These are phyloP conservation scores for Bacterosira constricta DNA, from an alignment of 108 stramenopile species.

Conservation along the genomic window DNA sequence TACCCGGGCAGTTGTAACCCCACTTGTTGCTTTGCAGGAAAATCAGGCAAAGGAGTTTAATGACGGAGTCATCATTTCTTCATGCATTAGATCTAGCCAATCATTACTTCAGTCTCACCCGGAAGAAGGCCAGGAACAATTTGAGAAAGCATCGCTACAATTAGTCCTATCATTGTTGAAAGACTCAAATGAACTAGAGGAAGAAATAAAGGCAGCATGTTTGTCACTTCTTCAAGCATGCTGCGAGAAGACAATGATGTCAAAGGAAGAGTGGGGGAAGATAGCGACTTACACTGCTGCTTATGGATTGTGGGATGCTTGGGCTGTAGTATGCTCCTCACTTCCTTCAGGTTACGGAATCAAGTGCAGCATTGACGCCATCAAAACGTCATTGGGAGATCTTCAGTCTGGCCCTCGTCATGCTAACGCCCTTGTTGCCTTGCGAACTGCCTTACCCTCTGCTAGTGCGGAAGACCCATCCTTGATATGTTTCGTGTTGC, in stretches of 20 bases:
- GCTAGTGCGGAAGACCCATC: constrained; percentile 30
- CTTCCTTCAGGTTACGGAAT: constrained; percentile 25
- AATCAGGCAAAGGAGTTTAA: not conserved
- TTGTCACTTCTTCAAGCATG: constrained; percentile 54
- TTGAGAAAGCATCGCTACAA: constrained; percentile 55
- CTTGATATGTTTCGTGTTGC: constrained; percentile 43
- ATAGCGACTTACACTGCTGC: constrained; percentile 48
- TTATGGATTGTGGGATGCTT: constrained; percentile 64
- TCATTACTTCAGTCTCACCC: constrained; percentile 20
- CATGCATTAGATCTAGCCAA: constrained; percentile 34
- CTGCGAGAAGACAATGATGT: constrained; percentile 38
- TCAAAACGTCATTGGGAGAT: constrained; percentile 57
- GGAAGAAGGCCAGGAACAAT: constrained; percentile 8
- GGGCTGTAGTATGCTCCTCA: constrained; percentile 51
- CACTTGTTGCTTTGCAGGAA: constrained; percentile 54
- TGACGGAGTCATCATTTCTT: constrained; percentile 15
- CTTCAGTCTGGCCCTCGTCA: constrained; percentile 42
- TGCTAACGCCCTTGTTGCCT: constrained; percentile 44
- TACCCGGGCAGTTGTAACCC: constrained; percentile 41
- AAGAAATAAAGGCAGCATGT: constrained; percentile 24
- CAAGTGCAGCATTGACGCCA: constrained; percentile 52
- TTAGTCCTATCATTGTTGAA: constrained; percentile 38
- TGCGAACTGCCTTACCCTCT: constrained; percentile 47
- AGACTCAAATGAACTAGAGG: constrained; percentile 19
- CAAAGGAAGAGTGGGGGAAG: constrained; percentile 41